Conservation (phyloP, 108 stramenopile species). For the Cyclotella distinguenda region DNA sequence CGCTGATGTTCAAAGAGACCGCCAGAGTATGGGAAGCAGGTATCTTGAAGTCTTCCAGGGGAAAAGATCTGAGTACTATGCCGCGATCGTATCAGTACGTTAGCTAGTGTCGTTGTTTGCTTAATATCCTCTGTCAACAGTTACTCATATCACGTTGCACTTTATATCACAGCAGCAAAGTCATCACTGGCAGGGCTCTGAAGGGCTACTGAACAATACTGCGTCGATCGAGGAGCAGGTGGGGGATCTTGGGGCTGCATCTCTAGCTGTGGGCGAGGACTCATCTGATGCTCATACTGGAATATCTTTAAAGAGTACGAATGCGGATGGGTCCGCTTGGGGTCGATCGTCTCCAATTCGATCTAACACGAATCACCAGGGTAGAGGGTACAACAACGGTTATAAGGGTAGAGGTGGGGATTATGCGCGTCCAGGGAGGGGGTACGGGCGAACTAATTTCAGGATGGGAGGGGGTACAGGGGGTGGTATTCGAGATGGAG, state of each 20-base stretch:
- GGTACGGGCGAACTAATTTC: constrained; percentile 29
- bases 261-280: constrained; percentile 12
- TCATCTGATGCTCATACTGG: constrained; percentile 16
- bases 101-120: neutral
- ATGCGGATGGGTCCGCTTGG: constrained; percentile 28
- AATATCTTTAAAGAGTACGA: constrained; percentile 12
- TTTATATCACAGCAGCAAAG: constrained; percentile 46
- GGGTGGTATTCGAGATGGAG: constrained; percentile 85
- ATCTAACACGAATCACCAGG: constrained; percentile 24
- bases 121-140: neutral
- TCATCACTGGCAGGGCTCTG: constrained; percentile 61
- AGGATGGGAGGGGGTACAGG: constrained; percentile 53
- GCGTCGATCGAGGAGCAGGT: constrained; percentile 15
- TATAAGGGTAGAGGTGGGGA: constrained; percentile 39
- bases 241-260: constrained; percentile 12
- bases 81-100: constrained; percentile 84
- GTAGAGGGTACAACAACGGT: constrained; percentile 32
- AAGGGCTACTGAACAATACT: constrained; percentile 22
- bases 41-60: constrained; percentile 90
- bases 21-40: constrained; percentile 77
- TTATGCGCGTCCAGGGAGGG: constrained; percentile 37
- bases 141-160: neutral
- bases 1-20: constrained; percentile 49
- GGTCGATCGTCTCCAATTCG: constrained; percentile 26
- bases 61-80: constrained; percentile 87